Evolutionary conservation across 441 rosid genomes (phyloP), one percentile per base, ranked within the genome.

Genomic region (Erodium chrysanthum): DNA sequence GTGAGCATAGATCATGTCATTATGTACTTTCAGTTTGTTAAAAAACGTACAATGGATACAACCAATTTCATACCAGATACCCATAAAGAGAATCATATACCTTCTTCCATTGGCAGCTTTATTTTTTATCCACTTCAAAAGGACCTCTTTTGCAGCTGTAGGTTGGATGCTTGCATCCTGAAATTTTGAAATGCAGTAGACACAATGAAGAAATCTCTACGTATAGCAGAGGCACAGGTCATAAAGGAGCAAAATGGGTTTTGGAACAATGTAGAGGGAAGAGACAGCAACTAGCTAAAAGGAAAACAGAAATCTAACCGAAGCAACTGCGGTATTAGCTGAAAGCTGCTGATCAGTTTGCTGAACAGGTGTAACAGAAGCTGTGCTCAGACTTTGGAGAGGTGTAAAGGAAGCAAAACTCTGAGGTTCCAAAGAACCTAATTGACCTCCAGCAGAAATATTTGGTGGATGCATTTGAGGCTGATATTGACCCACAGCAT

Each of bases 121-220:
- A 79, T 92, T 95, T 79, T 89, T 95, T 71, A 82, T 80, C 97
- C 97, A 92, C 69, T 89, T 89, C 58, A 82, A 78, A 70, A 64
- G 66, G 66, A 72, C 72, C 75, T 70, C 82, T 71, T 75, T 81
- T 31, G 67, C 58, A 48, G 83, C 74, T 65, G 71, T 79, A 66
- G 77, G 82, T 79, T 81, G 89, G 73, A 74, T 25, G 59, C 52
- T 66, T 66, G 75, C 70, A 64, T 74, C 81, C 96, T 89, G 79
- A 74, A 80, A 79, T 76, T 77, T 70, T 35, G 60, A 71, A 73
- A 68, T 69, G 64, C 62, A 64, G 67, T 62, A 54, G 33, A 46
- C n/a, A 27, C 25, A 7, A 71, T 70, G 68, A 76, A 59, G 58
- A 74, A 60, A 66, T 66, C 29, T 22, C 9, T 50, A 68, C 40